phyloP scores from a whole-genome alignment of 192 early-diverging fungal genomes.

The Coemansia guatemalensis region DNA sequence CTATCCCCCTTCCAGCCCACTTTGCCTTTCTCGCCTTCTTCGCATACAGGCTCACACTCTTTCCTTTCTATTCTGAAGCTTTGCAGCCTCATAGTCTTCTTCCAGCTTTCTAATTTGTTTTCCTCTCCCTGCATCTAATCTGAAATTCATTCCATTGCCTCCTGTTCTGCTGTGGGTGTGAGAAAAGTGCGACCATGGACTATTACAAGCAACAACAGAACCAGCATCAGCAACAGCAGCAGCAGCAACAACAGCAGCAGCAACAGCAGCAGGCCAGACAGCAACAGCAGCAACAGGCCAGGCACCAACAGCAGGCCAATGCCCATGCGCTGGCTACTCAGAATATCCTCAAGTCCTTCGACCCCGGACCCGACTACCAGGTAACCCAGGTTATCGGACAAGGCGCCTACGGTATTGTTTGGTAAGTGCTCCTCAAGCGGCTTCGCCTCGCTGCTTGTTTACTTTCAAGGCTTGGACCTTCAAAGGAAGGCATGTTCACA shows the following conservation, averaged over 20 bases:
- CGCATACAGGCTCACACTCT: not conserved
- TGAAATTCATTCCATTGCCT: not conserved
- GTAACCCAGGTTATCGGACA: slow-evolving; percentile 84
- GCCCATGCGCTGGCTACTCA: slow-evolving; percentile 46
- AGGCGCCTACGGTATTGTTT: slow-evolving; percentile 93
- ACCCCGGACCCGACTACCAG: slow-evolving; percentile 81
- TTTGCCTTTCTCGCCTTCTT: not conserved
- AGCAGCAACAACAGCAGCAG: slow-evolving; percentile 24
- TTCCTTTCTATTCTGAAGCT: not conserved
- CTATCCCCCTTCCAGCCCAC: not conserved
- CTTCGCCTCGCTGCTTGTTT: not conserved
- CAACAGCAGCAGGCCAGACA: slow-evolving; percentile 32
- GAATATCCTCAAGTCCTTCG: slow-evolving; percentile 62
- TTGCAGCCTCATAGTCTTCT: slow-evolving; percentile 9
- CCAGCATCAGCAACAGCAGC: slow-evolving; percentile 22
- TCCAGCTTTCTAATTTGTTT: slow-evolving; percentile 12
- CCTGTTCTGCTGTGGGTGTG: not conserved
- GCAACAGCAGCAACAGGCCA: slow-evolving; percentile 37
- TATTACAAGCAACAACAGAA: slow-evolving; percentile 33
- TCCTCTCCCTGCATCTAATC: slow-evolving; percentile 10
- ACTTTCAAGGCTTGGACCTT: not conserved
- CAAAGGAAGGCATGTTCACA: not conserved
- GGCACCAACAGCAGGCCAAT: slow-evolving; percentile 50
- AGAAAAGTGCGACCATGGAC: slow-evolving; percentile 21
- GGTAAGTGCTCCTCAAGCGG: slow-evolving; percentile 57